phyloP scores from a whole-genome alignment of 2,329 filamentous ascomycete species.

The Annulohypoxylon truncatum region DNA sequence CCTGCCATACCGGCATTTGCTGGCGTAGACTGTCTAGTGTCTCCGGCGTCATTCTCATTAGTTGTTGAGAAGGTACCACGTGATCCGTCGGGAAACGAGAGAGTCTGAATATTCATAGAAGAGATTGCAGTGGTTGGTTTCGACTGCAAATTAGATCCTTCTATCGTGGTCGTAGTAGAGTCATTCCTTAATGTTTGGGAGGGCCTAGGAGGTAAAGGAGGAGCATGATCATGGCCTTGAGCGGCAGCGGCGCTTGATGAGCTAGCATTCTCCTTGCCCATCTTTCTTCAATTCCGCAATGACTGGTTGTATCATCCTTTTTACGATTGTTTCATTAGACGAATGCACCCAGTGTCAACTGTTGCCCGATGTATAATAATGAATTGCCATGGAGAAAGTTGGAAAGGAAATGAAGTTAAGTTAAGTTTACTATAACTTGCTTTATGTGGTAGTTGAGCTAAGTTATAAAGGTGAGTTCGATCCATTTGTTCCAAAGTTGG shows the following conservation, averaged over 20 bases:
- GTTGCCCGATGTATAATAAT: not conserved
- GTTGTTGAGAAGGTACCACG: conserved; percentile 69
- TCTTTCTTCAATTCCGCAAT: conserved; percentile 38
- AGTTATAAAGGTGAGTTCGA: not conserved
- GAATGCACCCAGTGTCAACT: not conserved
- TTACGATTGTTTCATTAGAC: not conserved
- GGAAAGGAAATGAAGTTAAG: conserved; percentile 1
- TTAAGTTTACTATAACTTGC: not conserved
- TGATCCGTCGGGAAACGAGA: conserved; percentile 77
- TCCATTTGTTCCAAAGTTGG: too few relatives aligned
- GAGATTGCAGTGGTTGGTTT: conserved; percentile 88
- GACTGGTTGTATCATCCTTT: conserved; percentile 39
- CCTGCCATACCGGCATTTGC: conserved; percentile 35
- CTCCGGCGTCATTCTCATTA: conserved; percentile 52
- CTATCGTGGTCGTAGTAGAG: conserved; percentile 39
- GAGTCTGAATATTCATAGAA: conserved; percentile 80
- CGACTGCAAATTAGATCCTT: conserved; percentile 60
- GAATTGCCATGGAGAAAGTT: not conserved
- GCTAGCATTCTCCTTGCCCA: conserved; percentile 50
- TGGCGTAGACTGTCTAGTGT: conserved; percentile 49
- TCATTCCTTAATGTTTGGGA: conserved; percentile 48
- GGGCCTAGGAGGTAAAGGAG: conserved; percentile 67
- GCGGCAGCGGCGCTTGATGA: conserved; percentile 38
- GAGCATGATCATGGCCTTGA: conserved; percentile 59
- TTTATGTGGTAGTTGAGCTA: too few relatives aligned